A percentile compares a stretch with the other conserved stretches of the same genome.
Evolutionary conservation across 208 protist species (phyloP).

Genomic region (Phytomonas francai): DNA sequence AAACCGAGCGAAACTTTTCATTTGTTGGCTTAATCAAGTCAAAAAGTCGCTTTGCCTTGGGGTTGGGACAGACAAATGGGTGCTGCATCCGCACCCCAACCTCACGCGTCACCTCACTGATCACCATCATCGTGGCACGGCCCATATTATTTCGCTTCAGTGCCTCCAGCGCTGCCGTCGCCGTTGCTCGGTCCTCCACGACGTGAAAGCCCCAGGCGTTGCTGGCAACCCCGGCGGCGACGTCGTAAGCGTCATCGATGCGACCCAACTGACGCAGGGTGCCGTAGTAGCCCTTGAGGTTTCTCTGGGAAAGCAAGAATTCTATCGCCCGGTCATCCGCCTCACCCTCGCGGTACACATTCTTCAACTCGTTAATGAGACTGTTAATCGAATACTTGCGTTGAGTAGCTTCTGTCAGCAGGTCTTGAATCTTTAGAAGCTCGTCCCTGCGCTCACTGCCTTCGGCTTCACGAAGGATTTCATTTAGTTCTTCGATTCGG

Average conservation of each 20-base stretch:
- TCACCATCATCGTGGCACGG: constrained; percentile 96
- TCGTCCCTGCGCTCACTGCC: constrained; percentile 40
- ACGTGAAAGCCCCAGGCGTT: constrained; percentile 97
- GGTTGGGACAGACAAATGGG: constrained; percentile 45
- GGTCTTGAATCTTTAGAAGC: constrained; percentile 64
- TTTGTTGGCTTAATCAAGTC: constrained; percentile 92
- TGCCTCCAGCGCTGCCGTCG: constrained; percentile 83
- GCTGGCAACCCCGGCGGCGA: constrained; percentile 96
- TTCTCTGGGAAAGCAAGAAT: constrained; percentile 78
- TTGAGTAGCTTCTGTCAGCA: constrained; percentile 40
- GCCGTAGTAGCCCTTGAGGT: constrained; percentile 91
- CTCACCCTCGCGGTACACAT: constrained; percentile 66
- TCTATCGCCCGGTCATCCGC: constrained; percentile 80
- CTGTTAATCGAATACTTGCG: constrained; percentile 75
- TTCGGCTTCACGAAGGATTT: constrained; percentile 36
- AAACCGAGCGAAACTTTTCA: constrained; percentile 85
- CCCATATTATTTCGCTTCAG: constrained; percentile 93
- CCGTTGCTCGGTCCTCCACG: constrained; percentile 93
- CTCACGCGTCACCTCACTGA: constrained; percentile 89
- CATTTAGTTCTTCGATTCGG: constrained; percentile 44
- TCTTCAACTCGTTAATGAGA: constrained; percentile 80
- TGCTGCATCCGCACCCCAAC: constrained; percentile 33
- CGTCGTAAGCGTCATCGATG: constrained; percentile 96
- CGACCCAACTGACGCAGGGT: constrained; percentile 96
- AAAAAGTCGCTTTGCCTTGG: constrained; percentile 81